Evolutionary conservation across 148 eudicot genomes (phyloP).

Genomic region (Silene conica): DNA sequence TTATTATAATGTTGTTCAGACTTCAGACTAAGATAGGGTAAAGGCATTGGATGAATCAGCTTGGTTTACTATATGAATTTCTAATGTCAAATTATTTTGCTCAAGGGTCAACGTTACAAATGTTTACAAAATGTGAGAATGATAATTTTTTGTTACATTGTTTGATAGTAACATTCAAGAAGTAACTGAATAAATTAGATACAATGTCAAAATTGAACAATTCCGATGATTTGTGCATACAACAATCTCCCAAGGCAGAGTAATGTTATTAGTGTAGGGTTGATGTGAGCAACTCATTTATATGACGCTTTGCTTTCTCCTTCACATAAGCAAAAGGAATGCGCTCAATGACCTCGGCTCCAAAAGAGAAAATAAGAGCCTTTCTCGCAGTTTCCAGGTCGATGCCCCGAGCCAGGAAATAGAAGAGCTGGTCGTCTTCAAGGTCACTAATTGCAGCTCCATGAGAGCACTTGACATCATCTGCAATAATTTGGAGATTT

Average conservation of each 20-base stretch:
- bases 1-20: not conserved
- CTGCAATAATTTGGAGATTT: slow-evolving; percentile 83
- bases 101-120: not conserved
- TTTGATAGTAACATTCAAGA: too few species aligned
- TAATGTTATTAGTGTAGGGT: slow-evolving; percentile 23
- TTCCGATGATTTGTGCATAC: not conserved
- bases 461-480: slow-evolving; percentile 93
- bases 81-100: not conserved
- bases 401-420: slow-evolving; percentile 85
- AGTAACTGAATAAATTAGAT: not conserved
- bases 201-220: not conserved
- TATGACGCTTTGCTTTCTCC: slow-evolving; percentile 52
- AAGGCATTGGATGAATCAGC: not conserved
- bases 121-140: not conserved
- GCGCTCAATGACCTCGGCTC: slow-evolving; percentile 69
- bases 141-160: too few species aligned
- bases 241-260: not conserved
- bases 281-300: slow-evolving; percentile 48
- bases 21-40: not conserved
- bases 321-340: slow-evolving; percentile 45
- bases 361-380: slow-evolving; percentile 79
- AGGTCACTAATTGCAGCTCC: slow-evolving; percentile 90
- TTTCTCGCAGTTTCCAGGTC: slow-evolving; percentile 67
- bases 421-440: slow-evolving; percentile 86
- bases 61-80: not conserved